phyloP scores from a whole-genome alignment of 306 rosid genomes.

The Citrullus mucosospermus region DNA sequence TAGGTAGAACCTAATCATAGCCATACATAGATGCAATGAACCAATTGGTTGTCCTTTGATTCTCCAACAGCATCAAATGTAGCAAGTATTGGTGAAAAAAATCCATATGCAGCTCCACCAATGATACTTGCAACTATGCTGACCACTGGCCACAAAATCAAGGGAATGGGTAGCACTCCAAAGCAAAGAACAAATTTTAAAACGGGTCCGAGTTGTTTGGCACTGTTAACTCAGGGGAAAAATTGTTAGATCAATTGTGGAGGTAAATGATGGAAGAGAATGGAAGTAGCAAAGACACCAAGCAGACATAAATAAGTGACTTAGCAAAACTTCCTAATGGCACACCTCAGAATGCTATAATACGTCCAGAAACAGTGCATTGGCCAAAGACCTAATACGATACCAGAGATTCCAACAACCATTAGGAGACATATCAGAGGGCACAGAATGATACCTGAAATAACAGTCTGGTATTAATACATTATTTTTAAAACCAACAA shows the following conservation, averaged over 20 bases:
- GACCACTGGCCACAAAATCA: slow-evolving; percentile 53
- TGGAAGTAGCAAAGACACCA: neutral
- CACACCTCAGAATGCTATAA: slow-evolving; percentile 64
- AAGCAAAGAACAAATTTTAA: slow-evolving; percentile 60
- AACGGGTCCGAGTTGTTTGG: slow-evolving; percentile 61
- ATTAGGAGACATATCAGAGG: slow-evolving; percentile 64
- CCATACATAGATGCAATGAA: slow-evolving; percentile 71
- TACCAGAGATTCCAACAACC: slow-evolving; percentile 55
- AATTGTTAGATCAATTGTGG: neutral
- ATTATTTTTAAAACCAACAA: neutral
- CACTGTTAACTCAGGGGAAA: slow-evolving; percentile 27
- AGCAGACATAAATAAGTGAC: neutral
- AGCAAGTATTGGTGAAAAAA: slow-evolving; percentile 54
- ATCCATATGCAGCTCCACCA: slow-evolving; percentile 78
- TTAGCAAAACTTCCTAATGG: neutral
- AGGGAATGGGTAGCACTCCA: slow-evolving; percentile 43
- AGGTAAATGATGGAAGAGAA: neutral
- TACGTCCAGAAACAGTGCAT: slow-evolving; percentile 59
- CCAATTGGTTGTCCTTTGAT: slow-evolving; percentile 47
- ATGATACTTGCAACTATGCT: slow-evolving; percentile 70
- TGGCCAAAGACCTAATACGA: slow-evolving; percentile 77
- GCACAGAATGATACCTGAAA: slow-evolving; percentile 68
- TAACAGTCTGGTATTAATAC: neutral
- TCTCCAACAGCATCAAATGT: slow-evolving; percentile 84
- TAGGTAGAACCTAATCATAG: slow-evolving; percentile 2